Conservation (phyloP, 202 grass and related monocot genomes). For the Miscanthus sacchariflorus region DNA sequence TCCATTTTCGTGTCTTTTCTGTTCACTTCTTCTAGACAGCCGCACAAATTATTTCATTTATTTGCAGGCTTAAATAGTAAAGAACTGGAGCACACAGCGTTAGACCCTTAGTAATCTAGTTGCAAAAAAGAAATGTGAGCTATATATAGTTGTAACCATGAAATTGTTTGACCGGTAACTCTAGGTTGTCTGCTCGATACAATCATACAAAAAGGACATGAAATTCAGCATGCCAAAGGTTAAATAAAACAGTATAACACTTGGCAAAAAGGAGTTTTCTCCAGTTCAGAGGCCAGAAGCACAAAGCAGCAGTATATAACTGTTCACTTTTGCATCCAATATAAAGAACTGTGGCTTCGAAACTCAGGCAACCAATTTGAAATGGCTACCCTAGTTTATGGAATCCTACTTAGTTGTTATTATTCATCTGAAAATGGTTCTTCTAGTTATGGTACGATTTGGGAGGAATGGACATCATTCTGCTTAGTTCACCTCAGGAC, state of each 20-base stretch:
- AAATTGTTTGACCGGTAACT: background rate
- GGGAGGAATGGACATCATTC: background rate
- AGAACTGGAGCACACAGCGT: background rate
- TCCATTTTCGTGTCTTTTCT: background rate
- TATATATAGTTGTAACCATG: background rate
- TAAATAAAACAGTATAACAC: background rate
- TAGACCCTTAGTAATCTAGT: background rate
- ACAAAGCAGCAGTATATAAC: background rate
- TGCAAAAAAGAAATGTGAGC: background rate
- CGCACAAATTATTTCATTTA: background rate
- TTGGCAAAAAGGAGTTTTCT: background rate
- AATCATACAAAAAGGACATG: conserved; percentile 13
- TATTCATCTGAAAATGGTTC: background rate
- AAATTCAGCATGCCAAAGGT: background rate
- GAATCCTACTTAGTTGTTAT: conserved; percentile 8
- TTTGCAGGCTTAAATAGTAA: background rate
- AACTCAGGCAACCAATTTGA: conserved; percentile 12
- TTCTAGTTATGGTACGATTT: background rate
- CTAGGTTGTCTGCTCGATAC: background rate
- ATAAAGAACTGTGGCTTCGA: conserved; percentile 9
- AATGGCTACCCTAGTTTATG: conserved; percentile 5
- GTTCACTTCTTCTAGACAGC: too few species aligned
- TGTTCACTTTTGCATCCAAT: conserved; percentile 6
- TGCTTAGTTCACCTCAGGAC: background rate
- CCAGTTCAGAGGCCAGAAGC: background rate